Evolutionary conservation across 805 yeast genomes (phyloP).

Genomic region (Kodamaea lidongshanica): DNA sequence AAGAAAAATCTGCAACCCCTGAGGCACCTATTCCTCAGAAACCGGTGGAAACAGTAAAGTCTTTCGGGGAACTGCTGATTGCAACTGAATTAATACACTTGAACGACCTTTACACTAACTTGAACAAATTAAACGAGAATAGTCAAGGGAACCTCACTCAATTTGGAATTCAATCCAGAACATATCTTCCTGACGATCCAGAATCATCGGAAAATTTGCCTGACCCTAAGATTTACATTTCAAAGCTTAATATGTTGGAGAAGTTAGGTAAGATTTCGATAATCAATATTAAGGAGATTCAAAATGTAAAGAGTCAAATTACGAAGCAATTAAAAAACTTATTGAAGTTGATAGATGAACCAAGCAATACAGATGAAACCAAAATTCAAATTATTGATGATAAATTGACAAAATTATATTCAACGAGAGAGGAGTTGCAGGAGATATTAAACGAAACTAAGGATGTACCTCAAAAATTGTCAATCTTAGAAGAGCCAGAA

Average conservation of each 20-base stretch:
- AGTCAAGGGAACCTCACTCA: constrained; percentile 33
- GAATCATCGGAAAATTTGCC: constrained; percentile 32
- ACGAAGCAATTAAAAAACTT: constrained; percentile 22
- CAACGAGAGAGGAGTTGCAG: constrained; percentile 28
- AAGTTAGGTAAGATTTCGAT: constrained; percentile 30
- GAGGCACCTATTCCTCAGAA: background rate
- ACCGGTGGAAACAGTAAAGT: background rate
- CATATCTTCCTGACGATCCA: constrained; percentile 32
- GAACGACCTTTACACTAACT: constrained; percentile 24
- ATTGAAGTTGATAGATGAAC: constrained; percentile 18
- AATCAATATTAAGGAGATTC: constrained; percentile 27
- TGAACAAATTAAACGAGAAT: constrained; percentile 22
- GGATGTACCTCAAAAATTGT: background rate
- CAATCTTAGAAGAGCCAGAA: constrained; percentile 13
- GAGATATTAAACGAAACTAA: constrained; percentile 19
- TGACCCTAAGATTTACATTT: constrained; percentile 30
- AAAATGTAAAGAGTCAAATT: constrained; percentile 22
- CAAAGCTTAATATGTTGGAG: constrained; percentile 35
- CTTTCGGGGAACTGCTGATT: constrained; percentile 7
- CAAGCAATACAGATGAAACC: constrained; percentile 27
- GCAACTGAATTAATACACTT: constrained; percentile 29
- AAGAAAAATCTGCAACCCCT: constrained; percentile 2
- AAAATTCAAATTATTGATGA: constrained; percentile 25
- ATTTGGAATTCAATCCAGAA: constrained; percentile 32
- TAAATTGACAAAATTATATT: constrained; percentile 21